phyloP scores from a whole-genome alignment of 1,284 basidiomycete species.

The Cryptococcus amylolentus region DNA sequence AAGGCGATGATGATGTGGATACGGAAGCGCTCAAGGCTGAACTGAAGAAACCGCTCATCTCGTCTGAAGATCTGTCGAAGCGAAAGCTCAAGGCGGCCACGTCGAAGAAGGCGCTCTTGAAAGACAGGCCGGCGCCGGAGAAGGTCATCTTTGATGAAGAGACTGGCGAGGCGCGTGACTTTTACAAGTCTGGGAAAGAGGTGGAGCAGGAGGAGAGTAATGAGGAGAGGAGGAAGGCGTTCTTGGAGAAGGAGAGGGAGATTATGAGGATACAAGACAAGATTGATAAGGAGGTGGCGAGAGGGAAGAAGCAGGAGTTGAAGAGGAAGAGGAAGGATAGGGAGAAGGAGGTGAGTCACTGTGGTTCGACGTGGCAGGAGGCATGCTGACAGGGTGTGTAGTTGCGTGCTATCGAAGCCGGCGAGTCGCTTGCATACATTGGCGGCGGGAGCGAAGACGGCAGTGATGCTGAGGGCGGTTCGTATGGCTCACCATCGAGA shows the following conservation, averaged over 20 bases:
- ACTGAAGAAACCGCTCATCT: slow-evolving; percentile 22
- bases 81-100: slow-evolving; percentile 66
- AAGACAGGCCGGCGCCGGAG: slow-evolving; percentile 58
- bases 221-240: slow-evolving; percentile 64
- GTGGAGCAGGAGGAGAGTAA: slow-evolving; percentile 64
- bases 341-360: slow-evolving; percentile 59
- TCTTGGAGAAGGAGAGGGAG: slow-evolving; percentile 67
- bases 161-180: slow-evolving; percentile 65
- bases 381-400: not conserved
- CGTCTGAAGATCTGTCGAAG: slow-evolving; percentile 55
- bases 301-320: slow-evolving; percentile 82
- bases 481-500: slow-evolving; percentile 4
- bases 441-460: slow-evolving; percentile 20
- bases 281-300: slow-evolving; percentile 73
- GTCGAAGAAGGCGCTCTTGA: slow-evolving; percentile 72
- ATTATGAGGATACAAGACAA: slow-evolving; percentile 70
- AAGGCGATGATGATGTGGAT: slow-evolving; percentile 15
- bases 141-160: slow-evolving; percentile 82
- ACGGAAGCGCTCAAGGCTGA: slow-evolving; percentile 3
- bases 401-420: slow-evolving; percentile 5
- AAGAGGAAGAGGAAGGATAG: slow-evolving; percentile 80
- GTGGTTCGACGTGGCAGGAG: not conserved
- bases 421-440: slow-evolving; percentile 19
- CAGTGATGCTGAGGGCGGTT: slow-evolving; percentile 11
- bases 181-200: slow-evolving; percentile 71